Base-by-base conservation (phyloP, 202 grass and related monocot genomes). In the Zoysia matrella region DNA sequence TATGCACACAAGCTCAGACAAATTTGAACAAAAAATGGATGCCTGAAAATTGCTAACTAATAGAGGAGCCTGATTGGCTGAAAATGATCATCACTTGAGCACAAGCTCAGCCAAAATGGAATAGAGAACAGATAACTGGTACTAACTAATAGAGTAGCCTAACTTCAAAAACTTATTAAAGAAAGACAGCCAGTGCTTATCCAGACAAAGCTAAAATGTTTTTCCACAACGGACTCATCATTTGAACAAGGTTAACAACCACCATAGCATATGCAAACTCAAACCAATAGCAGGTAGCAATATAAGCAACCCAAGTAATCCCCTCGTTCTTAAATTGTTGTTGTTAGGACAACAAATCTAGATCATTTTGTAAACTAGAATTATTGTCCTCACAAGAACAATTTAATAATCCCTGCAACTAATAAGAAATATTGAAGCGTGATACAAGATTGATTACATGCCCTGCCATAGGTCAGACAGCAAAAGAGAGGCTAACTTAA, bases 251-350 rank as follows among this genome's bases (percentile, higher is more conserved):
- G 18, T 47, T 57, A 74, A 67, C 22, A 14, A 56, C 10, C 51
- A 68, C 7, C 36, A 42, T 57, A 80, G 65, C 54, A 74, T 30
- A 84, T 61, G 73, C 15, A 47, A 75, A 46, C 11, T 79, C 8
- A 51, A 44, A 73, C 52, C 42, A 80, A 56, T 73, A 56, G 52
- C 22, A 74, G 8, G 11, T 79, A 72, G 79, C 12, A 10, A 63
- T 2, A 49, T 10, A 67, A 42, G 71, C 50, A 53, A 43, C 30
- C 41, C 5, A 66, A 30, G 18, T 50, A 44, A 80, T 79, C 22
- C 22, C 22, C 22, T 30, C 22, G 22, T 30, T 30, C 22, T 30
- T 30, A 30, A 30, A 30, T 30, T 30, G 22, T 30, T 30, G 22
- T 30, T 30, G 22, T 30, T 30, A 30, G 22, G 22, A 30, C 22